phyloP scores from a whole-genome alignment of 768 basidiomycete genomes.

The Russula virescens region DNA sequence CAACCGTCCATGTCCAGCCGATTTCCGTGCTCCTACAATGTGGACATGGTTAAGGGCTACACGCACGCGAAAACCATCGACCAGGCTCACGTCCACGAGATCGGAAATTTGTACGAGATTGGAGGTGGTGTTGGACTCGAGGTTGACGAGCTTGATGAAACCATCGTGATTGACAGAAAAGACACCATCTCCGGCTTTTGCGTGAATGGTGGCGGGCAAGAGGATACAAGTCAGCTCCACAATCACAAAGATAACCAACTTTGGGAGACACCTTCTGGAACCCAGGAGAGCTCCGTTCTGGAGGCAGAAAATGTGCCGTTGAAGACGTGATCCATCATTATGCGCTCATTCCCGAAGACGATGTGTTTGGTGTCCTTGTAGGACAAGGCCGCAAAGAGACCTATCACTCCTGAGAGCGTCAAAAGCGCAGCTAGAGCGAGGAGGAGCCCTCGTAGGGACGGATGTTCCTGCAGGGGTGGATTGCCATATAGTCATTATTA shows the following conservation, averaged over 20 bases:
- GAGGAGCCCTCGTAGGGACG: constrained; percentile 56
- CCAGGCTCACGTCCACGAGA: constrained; percentile 54
- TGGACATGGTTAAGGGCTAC: constrained; percentile 17
- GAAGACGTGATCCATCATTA: constrained; percentile 88
- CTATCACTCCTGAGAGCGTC: constrained; percentile 59
- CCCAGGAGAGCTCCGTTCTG: constrained; percentile 62
- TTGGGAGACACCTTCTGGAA: constrained; percentile 73
- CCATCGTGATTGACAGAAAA: constrained; percentile 61
- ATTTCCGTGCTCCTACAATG: constrained; percentile 48
- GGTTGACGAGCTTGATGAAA: constrained; percentile 72
- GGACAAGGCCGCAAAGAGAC: constrained; percentile 67
- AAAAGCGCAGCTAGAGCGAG: constrained; percentile 57
- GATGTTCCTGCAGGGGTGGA: constrained; percentile 35
- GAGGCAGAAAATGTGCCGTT: constrained; percentile 76
- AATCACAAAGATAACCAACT: background rate
- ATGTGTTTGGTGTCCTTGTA: constrained; percentile 56
- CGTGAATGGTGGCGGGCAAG: background rate
- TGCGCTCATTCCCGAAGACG: constrained; percentile 50
- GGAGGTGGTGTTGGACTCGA: constrained; percentile 66
- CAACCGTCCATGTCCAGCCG: constrained; percentile 51
- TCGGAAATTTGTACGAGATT: constrained; percentile 53
- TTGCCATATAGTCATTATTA: background rate
- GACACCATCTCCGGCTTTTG: constrained; percentile 87
- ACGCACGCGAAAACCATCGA: background rate
- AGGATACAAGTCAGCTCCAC: constrained; percentile 6